Evolutionary conservation across 129 eudicot species (phyloP), one percentile per base, ranked within the genome.

Genomic region (Flaveria linearis): DNA sequence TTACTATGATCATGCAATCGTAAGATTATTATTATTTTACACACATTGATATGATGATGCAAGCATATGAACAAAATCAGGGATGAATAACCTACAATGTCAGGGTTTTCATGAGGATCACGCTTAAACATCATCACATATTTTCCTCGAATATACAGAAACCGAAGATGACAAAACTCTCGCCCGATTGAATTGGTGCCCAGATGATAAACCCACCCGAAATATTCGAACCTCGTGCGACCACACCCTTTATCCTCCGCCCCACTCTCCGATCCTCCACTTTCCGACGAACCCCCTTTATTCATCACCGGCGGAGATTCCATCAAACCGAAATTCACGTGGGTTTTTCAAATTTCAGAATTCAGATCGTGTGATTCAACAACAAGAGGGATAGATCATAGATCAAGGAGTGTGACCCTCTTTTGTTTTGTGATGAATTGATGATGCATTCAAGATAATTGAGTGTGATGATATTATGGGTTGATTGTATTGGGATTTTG

Each of bases 141-240:
- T 84, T 82, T 88, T 41, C 98, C 98, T 3, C 86, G 84, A 46
- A 94, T 88, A 68, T 23, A 80, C 26, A 94, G 87, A 65, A 88
- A 94, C 7, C 98, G 87, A 41, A 89, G 85, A 67, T 86, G 97
- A 75, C 91, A 88, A 72, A 78, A 94, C 65, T 94, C 97, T 45
- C 76, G 96, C 9, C 98, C 98, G 33, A 94, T 91, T 36, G 84
- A 71, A 80, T 88, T 91, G 14, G 85, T 83, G 1, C 96, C 97
- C 80, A 94, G 15, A 81, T 94, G 98, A 78, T 88, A 94, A 52
- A 94, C 96, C 96, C 96, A 89, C 5, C 98, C 98, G 73, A 71
- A 91, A 58, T 80, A 91, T 81, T 93, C 92, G 7, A 86, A 76
- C 80, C 80, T 71, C 1, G 83, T 79, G 39, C 78, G 78, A 25